These are phyloP conservation scores for Penicillium sp. DNA, from an alignment of 2,329 filamentous ascomycete species.

Conservation along the genomic window DNA sequence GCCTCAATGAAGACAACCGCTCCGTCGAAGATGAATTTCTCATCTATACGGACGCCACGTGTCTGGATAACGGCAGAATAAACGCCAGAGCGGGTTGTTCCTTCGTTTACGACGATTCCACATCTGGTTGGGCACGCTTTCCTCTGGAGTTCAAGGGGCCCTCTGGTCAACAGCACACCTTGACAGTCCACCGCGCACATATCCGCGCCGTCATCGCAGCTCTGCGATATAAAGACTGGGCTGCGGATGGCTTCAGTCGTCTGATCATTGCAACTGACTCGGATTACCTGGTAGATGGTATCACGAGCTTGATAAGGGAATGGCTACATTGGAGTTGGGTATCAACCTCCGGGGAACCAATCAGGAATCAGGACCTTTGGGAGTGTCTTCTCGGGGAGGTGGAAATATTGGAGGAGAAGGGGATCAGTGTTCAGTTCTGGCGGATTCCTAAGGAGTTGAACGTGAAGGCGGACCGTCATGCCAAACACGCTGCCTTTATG, in stretches of 20 bases:
- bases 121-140: not conserved
- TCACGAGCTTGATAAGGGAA: slow-evolving; percentile 49
- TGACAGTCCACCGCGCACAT: slow-evolving; percentile 57
- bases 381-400: slow-evolving; percentile 48
- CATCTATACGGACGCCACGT: not conserved
- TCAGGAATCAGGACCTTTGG: slow-evolving; percentile 50
- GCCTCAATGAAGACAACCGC: not conserved
- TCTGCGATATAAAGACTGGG: slow-evolving; percentile 49
- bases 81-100: not conserved
- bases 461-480: not conserved
- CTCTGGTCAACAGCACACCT: slow-evolving; percentile 17
- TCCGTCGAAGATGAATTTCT: not conserved
- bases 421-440: slow-evolving; percentile 24
- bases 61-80: not conserved
- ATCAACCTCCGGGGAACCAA: not conserved
- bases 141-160: not conserved
- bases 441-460: not conserved
- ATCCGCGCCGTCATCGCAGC: slow-evolving; percentile 56
- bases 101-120: not conserved
- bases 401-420: slow-evolving; percentile 31
- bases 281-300: slow-evolving; percentile 51
- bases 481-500: not conserved
- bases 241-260: slow-evolving; percentile 41
- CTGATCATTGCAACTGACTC: slow-evolving; percentile 58
- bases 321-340: slow-evolving; percentile 31